A percentile compares a stretch with the other conserved stretches of the same genome.
Conservation (phyloP, 2,329 filamentous ascomycete species). For the Pseudogymnoascus sp. region DNA sequence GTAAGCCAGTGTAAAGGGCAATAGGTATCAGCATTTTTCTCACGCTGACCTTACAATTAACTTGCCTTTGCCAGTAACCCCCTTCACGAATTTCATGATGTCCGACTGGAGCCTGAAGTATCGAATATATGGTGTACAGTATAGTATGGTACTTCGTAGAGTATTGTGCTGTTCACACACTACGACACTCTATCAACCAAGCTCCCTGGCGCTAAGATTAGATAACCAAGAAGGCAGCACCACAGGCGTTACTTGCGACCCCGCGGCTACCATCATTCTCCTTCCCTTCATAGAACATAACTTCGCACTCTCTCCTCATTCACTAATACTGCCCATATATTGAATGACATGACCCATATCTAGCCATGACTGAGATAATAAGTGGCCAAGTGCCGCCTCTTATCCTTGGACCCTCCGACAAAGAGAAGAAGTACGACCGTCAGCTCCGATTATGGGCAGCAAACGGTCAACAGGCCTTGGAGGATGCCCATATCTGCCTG, state of each 20-base stretch:
- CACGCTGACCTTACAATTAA: background rate
- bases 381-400: conserved; percentile 32
- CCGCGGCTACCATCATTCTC: background rate
- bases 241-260: background rate
- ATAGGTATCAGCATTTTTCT: background rate
- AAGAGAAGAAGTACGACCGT: conserved; percentile 79
- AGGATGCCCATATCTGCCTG: conserved; percentile 83
- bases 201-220: conserved; percentile 1
- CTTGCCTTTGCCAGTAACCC: background rate
- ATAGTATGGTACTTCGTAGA: background rate
- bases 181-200: background rate
- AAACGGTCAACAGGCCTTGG: conserved; percentile 79
- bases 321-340: background rate
- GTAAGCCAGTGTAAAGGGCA: background rate
- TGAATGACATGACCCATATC: conserved; percentile 14
- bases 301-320: background rate
- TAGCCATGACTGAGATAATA: conserved; percentile 25
- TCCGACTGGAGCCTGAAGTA: background rate
- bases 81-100: background rate
- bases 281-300: background rate
- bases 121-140: background rate
- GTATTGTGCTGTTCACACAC: background rate
- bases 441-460: conserved; percentile 94
- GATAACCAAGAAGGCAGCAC: conserved; percentile 4
- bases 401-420: conserved; percentile 46